Conservation (phyloP, 495 filamentous ascomycete species). For the Bacidia gigantensis region DNA sequence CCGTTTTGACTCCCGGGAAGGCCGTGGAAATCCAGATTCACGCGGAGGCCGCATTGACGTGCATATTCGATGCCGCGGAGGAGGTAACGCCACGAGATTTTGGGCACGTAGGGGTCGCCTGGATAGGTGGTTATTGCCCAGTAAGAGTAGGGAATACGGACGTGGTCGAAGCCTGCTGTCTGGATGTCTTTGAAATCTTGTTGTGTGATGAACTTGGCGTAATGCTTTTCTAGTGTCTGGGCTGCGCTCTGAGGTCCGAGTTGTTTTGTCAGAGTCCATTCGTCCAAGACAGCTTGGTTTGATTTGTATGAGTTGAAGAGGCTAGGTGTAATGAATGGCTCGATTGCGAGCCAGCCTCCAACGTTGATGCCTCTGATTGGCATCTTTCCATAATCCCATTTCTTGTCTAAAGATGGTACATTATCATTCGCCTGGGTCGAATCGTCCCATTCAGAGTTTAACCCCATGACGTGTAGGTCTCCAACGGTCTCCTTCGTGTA, state of each 20-base stretch:
- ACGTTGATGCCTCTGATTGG: conserved; percentile 86
- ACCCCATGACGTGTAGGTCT: conserved; percentile 76
- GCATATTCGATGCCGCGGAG: conserved; percentile 85
- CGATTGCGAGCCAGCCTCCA: conserved; percentile 87
- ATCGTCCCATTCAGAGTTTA: conserved; percentile 81
- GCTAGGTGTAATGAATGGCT: conserved; percentile 91
- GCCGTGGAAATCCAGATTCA: conserved; percentile 89
- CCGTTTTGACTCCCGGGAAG: conserved; percentile 78
- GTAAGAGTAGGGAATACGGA: conserved; percentile 89
- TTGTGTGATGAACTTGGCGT: conserved; percentile 73
- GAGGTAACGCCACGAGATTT: conserved; percentile 87
- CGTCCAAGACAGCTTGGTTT: conserved; percentile 60
- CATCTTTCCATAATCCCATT: conserved; percentile 54
- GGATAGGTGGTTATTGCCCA: conserved; percentile 84
- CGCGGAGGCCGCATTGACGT: conserved; percentile 80
- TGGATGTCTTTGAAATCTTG: conserved; percentile 71
- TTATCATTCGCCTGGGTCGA: conserved; percentile 60
- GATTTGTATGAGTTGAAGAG: conserved; percentile 58
- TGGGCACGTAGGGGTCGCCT: conserved; percentile 75
- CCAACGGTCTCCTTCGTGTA: conserved; percentile 80
- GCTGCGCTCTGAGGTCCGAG: conserved; percentile 50
- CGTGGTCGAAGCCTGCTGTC: conserved; percentile 85
- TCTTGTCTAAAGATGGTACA: conserved; percentile 61
- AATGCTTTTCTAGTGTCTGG: conserved; percentile 70
- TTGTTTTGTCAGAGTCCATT: conserved; percentile 62